These are phyloP conservation scores for Spathaspora sp. DNA, from an alignment of 1,139 yeast species.

Conservation along the genomic window DNA sequence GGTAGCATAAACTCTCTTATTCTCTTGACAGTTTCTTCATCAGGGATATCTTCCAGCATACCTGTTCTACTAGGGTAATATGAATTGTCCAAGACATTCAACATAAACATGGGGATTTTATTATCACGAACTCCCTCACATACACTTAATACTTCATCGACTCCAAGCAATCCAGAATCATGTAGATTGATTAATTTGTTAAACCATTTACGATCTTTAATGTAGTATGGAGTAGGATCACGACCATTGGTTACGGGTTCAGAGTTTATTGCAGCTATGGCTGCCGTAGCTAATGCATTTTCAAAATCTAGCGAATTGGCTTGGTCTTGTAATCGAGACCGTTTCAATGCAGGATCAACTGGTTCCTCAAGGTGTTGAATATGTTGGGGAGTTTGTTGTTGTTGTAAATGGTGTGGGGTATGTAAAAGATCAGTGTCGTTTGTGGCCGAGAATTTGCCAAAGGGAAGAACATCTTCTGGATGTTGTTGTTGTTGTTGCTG, in stretches of 20 bases:
- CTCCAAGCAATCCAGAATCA: constrained; percentile 28
- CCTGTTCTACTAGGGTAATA: constrained; percentile 26
- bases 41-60: constrained; percentile 23
- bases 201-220: constrained; percentile 44
- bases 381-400: constrained; percentile 3
- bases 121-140: constrained; percentile 42
- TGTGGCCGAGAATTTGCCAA: background rate
- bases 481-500: too few relatives aligned
- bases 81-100: constrained; percentile 38
- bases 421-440: constrained; percentile 1
- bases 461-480: background rate
- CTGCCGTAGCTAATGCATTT: constrained; percentile 32
- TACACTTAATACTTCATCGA: constrained; percentile 34
- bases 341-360: constrained; percentile 31
- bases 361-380: constrained; percentile 19
- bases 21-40: constrained; percentile 34
- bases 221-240: constrained; percentile 28
- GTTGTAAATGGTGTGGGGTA: constrained; percentile 1
- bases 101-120: constrained; percentile 40
- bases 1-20: constrained; percentile 40
- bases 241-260: constrained; percentile 28
- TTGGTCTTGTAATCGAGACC: constrained; percentile 18
- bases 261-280: constrained; percentile 36
- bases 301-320: constrained; percentile 26
- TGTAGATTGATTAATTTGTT: constrained; percentile 32